Evolutionary conservation across 2,329 filamentous ascomycete genomes (phyloP), one percentile per base, ranked within the genome.

Genomic region (Pseudogymnoascus sp.): DNA sequence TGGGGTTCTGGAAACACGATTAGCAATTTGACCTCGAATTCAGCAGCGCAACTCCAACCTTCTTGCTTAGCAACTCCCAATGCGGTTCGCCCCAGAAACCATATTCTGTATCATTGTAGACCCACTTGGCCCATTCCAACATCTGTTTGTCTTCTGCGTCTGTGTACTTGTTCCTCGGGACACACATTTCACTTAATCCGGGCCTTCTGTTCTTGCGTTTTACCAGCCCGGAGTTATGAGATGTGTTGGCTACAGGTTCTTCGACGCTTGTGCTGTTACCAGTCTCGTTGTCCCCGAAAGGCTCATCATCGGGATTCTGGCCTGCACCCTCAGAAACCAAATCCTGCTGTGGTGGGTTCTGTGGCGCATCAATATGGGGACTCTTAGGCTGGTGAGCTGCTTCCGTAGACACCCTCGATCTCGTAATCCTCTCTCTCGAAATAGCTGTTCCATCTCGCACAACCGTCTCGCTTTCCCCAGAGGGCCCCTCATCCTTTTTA

Each of bases 391-490:
- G 23, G 45, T 11, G 14, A 7, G n/a, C 28, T 19, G 28, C 5
- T 19, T 34, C n/a, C 10, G n/a, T 6, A 19, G 51, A 21, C 10
- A 57, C 28, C 6, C 28, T 8, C 28, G 51, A 57, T 11, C 51
- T 19, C 28, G 10, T 21, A 57, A 21, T 21, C n/a, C 10, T 8
- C 16, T 34, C 28, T 5, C 10, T 19, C 10, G 10, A 7, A 19
- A 21, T 19, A 19, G 13, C 25, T 7, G n/a, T 57, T 34, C 8
- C 2, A 13, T 57, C 48, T 19, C n/a, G 25, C 48, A 19, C 51
- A 21, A 14, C 31, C 14, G 19, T 65, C 23, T 65, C 61, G 13
- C 60, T 54, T 62, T 63, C 25, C 28, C 65, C 39, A 4, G 63
- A 45, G 4, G 41, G 34, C 45, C 41, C 14, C 6, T 25, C 64